These are phyloP conservation scores for Plasmodium adleri DNA, from an alignment of 169 alveolate genomes.

Conservation along the genomic window DNA sequence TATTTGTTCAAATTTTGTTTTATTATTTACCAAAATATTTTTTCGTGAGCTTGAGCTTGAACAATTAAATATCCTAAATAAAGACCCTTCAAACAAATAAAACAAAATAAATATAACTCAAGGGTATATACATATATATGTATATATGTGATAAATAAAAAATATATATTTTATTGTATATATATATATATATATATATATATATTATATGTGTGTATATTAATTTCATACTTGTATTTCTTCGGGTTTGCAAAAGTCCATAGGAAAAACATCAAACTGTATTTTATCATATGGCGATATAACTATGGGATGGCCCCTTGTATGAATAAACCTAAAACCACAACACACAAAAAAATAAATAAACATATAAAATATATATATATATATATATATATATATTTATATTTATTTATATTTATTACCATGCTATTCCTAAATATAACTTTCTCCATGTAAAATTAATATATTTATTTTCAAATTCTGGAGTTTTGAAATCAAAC, in stretches of 20 bases:
- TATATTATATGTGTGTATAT: no score
- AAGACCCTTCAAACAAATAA: slow-evolving; percentile 18
- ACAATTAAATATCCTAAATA: slow-evolving; percentile 42
- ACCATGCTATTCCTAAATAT: slow-evolving; percentile 56
- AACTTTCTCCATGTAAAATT: slow-evolving; percentile 62
- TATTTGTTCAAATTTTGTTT: no score
- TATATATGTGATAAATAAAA: background rate
- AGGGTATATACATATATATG: slow-evolving; percentile 4
- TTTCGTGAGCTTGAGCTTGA: slow-evolving; percentile 62
- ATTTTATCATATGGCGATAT: slow-evolving; percentile 40
- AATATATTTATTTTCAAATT: slow-evolving; percentile 34
- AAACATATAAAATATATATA: background rate
- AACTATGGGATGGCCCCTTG: slow-evolving; percentile 66
- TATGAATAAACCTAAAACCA: slow-evolving; percentile 49
- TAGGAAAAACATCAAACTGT: slow-evolving; percentile 42
- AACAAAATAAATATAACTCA: background rate
- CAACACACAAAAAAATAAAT: background rate
- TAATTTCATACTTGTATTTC: slow-evolving; percentile 45
- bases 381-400: background rate
- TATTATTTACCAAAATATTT: slow-evolving; percentile 70
- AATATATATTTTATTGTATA: background rate
- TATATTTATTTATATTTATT: background rate
- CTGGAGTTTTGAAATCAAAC: slow-evolving; percentile 37
- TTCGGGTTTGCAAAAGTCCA: slow-evolving; percentile 75
- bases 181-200: background rate